phyloP scores from a whole-genome alignment of 2,329 filamentous ascomycete genomes.

The Arthroderma sp. region DNA sequence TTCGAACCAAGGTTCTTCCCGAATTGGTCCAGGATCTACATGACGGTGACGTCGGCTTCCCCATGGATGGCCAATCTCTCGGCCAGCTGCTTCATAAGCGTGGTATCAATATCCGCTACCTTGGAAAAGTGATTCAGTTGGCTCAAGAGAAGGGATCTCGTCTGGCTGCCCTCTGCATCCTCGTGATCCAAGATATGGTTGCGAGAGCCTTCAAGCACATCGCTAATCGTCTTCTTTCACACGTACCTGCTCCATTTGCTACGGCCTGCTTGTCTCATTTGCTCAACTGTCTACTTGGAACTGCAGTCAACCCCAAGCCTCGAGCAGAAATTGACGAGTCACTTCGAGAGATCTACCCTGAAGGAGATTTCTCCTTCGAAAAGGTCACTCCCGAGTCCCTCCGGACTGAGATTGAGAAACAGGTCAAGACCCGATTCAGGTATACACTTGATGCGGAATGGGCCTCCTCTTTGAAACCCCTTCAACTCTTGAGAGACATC shows the following conservation, averaged over 20 bases:
- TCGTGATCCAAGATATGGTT: constrained; percentile 85
- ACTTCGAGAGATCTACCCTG: constrained; percentile 62
- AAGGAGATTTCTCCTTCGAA: constrained; percentile 71
- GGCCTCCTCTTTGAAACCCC: constrained; percentile 52
- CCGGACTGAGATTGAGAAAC: constrained; percentile 53
- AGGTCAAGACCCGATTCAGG: constrained; percentile 62
- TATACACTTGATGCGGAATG: constrained; percentile 59
- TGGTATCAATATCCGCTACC: constrained; percentile 90
- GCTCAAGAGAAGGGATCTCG: constrained; percentile 55
- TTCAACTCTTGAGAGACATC: constrained; percentile 82
- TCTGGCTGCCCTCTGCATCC: constrained; percentile 60
- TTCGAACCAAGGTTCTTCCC: constrained; percentile 68
- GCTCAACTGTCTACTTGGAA: constrained; percentile 82
- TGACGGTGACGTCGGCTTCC: constrained; percentile 89
- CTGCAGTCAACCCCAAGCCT: constrained; percentile 62
- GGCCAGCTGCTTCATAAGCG: constrained; percentile 85
- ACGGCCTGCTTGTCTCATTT: constrained; percentile 70
- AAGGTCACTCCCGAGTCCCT: constrained; percentile 62
- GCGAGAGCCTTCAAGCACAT: constrained; percentile 93
- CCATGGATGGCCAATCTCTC: constrained; percentile 93
- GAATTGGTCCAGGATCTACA: constrained; percentile 73
- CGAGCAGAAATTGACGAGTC: constrained; percentile 61
- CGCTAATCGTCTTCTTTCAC: constrained; percentile 62
- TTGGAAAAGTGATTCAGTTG: constrained; percentile 68
- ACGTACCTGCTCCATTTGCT: constrained; percentile 67